These are phyloP conservation scores for Linum tenue DNA, from an alignment of 345 rosid genomes.

Conservation along the genomic window DNA sequence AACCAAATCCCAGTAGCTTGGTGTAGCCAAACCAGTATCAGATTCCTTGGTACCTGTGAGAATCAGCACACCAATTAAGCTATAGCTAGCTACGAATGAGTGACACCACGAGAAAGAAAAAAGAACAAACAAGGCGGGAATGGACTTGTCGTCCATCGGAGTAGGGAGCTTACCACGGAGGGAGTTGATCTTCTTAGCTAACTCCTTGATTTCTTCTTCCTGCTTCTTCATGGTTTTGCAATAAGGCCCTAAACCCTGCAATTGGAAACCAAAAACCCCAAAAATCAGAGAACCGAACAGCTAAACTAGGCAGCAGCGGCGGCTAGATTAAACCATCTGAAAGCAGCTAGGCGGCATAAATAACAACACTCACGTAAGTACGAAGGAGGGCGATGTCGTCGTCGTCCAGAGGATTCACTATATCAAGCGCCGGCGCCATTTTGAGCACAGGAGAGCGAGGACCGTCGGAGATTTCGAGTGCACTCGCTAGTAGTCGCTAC, in stretches of 20 bases:
- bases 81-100: too few relatives aligned
- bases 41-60: conserved; percentile 82
- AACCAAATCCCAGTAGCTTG: conserved; percentile 99
- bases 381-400: conserved; percentile 93
- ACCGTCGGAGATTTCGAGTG: too few relatives aligned
- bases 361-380: conserved; percentile 45
- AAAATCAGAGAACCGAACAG: not conserved
- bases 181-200: conserved; percentile 84
- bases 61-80: not conserved
- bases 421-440: too few relatives aligned
- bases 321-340: not conserved
- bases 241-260: conserved; percentile 92
- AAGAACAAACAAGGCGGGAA: not conserved
- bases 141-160: too few relatives aligned
- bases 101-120: too few relatives aligned
- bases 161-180: conserved; percentile 48
- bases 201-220: conserved; percentile 84
- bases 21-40: conserved; percentile 93
- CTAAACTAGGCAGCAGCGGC: not conserved
- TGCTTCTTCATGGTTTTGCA: conserved; percentile 71
- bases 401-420: conserved; percentile 54
- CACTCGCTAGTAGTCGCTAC: too few relatives aligned
- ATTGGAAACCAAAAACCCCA: not conserved
- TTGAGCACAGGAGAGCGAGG: too few relatives aligned
- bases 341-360: too few relatives aligned